phyloP scores from a whole-genome alignment of 2,329 filamentous ascomycete species.

The Arthroderma uncinatum region DNA sequence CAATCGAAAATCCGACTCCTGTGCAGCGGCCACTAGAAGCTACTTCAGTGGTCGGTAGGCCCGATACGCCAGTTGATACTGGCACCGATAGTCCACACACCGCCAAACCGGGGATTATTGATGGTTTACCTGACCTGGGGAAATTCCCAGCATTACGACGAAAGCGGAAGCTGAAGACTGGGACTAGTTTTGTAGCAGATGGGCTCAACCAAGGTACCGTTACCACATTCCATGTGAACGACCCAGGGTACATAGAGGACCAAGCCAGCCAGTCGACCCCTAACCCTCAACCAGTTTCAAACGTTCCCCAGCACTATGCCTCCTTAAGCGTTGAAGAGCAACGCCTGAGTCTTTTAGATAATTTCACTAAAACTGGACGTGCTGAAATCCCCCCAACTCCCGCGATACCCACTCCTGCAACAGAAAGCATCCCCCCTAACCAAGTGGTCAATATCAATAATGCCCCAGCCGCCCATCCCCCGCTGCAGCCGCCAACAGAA shows the following conservation, averaged over 20 bases:
- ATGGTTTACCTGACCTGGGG: constrained; percentile 10
- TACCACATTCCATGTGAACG: neutral
- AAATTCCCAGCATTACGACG: constrained; percentile 14
- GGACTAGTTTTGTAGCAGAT: neutral
- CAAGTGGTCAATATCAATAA: neutral
- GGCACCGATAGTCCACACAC: neutral
- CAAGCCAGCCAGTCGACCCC: neutral
- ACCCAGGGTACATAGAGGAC: neutral
- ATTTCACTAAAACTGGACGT: neutral
- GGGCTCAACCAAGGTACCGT: neutral
- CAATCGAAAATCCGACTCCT: neutral
- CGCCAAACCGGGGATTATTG: neutral
- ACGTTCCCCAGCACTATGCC: neutral
- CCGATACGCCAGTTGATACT: neutral
- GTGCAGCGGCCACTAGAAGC: neutral
- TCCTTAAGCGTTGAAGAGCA: constrained; percentile 2
- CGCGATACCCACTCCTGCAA: neutral
- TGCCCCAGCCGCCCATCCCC: neutral
- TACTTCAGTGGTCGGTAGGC: neutral
- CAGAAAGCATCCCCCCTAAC: neutral
- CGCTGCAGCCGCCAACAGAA: neutral
- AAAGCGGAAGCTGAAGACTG: constrained; percentile 8
- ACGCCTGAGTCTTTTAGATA: constrained; percentile 1
- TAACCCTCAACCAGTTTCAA: neutral
- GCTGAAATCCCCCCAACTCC: neutral